These are phyloP conservation scores for Suillus variegatus DNA, from an alignment of 768 basidiomycete species.

Conservation along the genomic window DNA sequence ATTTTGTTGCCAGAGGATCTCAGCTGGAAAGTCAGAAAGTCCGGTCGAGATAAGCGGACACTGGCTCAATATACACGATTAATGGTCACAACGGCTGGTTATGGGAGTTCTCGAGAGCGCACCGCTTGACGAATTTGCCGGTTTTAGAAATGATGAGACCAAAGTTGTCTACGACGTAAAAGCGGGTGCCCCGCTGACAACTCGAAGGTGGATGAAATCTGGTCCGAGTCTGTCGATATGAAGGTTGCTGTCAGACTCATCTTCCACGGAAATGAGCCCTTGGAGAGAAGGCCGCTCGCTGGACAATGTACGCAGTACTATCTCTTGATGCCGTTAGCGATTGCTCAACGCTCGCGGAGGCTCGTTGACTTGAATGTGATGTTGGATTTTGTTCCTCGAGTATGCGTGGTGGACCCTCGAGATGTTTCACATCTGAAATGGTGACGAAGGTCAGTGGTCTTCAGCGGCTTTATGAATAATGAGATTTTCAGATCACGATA, in stretches of 20 bases:
- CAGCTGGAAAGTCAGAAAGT: not conserved
- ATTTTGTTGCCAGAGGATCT: not conserved
- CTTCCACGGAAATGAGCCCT: not conserved
- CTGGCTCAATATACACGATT: not conserved
- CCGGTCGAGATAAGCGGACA: not conserved
- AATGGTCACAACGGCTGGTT: not conserved
- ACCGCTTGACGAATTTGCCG: not conserved
- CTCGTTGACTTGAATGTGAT: not conserved
- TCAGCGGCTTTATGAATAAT: not conserved
- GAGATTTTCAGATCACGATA: not conserved
- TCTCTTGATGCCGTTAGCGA: not conserved
- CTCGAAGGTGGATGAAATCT: slow-evolving; percentile 2
- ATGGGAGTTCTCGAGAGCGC: not conserved
- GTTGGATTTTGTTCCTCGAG: not conserved
- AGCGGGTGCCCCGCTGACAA: not conserved
- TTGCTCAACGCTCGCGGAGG: not conserved
- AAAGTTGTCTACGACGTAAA: slow-evolving; percentile 1
- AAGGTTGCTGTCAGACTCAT: not conserved
- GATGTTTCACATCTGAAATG: not conserved
- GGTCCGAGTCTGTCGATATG: slow-evolving; percentile 2
- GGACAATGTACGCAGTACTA: not conserved
- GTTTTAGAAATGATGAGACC: not conserved
- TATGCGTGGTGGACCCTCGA: not conserved
- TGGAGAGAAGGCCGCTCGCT: not conserved
- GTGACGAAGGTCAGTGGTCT: not conserved